phyloP scores from a whole-genome alignment of 2,329 filamentous ascomycete species.

The Fusarium albidum region DNA sequence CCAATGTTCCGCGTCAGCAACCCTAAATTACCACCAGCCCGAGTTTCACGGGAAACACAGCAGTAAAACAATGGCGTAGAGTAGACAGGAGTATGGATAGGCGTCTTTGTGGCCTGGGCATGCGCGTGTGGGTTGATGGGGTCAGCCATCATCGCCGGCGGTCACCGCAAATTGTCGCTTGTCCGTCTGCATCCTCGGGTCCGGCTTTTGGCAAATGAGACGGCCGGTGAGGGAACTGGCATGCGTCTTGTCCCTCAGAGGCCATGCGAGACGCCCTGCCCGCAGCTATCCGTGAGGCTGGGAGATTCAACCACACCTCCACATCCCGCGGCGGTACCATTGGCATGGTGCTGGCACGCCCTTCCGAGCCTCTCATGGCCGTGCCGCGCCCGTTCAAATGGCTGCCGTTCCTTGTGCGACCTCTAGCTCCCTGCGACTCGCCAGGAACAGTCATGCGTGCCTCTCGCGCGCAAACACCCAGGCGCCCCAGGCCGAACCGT shows the following conservation, averaged over 20 bases:
- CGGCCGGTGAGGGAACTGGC: conserved; percentile 3
- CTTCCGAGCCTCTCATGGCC: conserved; percentile 24
- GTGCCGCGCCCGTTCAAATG: conserved; percentile 13
- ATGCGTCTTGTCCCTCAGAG: conserved; percentile 13
- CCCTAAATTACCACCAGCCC: background rate
- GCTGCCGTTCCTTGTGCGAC: conserved; percentile 3
- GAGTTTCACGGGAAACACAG: background rate
- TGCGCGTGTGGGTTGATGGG: conserved; percentile 9
- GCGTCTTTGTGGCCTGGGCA: background rate
- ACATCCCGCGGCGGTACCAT: conserved; percentile 13
- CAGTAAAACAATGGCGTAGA: background rate
- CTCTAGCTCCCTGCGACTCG: conserved; percentile 21
- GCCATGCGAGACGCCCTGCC: conserved; percentile 13
- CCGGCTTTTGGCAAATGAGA: conserved; percentile 10
- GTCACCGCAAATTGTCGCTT: conserved; percentile 2
- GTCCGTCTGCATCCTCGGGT: conserved; percentile 13
- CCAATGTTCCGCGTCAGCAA: background rate
- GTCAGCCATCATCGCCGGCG: conserved; percentile 6
- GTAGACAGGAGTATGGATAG: background rate
- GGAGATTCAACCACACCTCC: conserved; percentile 20
- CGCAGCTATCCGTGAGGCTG: conserved; percentile 14
- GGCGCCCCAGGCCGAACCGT: conserved; percentile 21
- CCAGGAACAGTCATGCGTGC: conserved; percentile 29
- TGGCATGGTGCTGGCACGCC: conserved; percentile 18
- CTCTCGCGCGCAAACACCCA: conserved; percentile 22